A percentile compares a stretch with the other conserved stretches of the same genome.
Evolutionary conservation across 1,139 yeast species (phyloP).

Genomic region (Geotrichum reessii): DNA sequence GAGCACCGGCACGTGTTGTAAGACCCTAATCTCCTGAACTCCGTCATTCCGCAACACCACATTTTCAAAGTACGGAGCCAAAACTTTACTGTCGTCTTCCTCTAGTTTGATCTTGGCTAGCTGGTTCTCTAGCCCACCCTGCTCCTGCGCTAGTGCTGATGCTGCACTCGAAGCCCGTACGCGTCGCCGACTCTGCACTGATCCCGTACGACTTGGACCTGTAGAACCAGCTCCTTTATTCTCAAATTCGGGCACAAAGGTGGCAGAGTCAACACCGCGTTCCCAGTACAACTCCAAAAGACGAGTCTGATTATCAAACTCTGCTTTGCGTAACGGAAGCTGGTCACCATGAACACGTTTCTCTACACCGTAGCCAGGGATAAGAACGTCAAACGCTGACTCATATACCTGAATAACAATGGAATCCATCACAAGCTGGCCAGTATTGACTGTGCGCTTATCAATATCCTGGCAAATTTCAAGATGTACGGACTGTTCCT

Average conservation of each 20-base stretch:
- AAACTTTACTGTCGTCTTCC: constrained; percentile 35
- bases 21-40: constrained; percentile 75
- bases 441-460: constrained; percentile 61
- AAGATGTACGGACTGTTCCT: constrained; percentile 87
- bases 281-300: constrained; percentile 86
- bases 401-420: constrained; percentile 88
- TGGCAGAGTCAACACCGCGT: constrained; percentile 81
- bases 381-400: constrained; percentile 87
- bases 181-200: constrained; percentile 4
- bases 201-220: constrained; percentile 6
- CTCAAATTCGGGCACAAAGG: constrained; percentile 84
- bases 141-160: constrained; percentile 51
- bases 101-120: constrained; percentile 24
- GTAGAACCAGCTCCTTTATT: constrained; percentile 44
- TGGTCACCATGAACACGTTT: constrained; percentile 98
- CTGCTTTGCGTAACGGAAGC: constrained; percentile 85
- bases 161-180: constrained; percentile 57
- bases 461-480: constrained; percentile 76
- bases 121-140: constrained; percentile 15
- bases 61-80: constrained; percentile 53
- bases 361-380: constrained; percentile 94
- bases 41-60: constrained; percentile 45
- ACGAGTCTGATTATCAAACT: constrained; percentile 65
- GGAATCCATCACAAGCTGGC: constrained; percentile 76
- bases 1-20: constrained; percentile 76